Evolutionary conservation across 164 flowering plant genomes (phyloP).

Genomic region (Dillenia turbinata): DNA sequence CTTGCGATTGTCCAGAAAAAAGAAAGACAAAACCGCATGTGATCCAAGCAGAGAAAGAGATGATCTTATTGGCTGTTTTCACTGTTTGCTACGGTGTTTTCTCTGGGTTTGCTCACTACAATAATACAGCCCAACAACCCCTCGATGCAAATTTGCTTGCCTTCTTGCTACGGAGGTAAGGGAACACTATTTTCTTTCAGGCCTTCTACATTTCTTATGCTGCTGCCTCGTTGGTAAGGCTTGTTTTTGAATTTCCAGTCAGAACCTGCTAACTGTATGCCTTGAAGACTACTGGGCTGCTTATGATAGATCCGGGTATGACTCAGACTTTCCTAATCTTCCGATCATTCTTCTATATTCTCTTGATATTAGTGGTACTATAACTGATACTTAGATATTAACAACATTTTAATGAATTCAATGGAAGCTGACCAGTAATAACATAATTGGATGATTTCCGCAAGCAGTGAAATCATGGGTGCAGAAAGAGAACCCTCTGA

Average conservation of each 20-base stretch:
- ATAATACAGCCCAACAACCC: slow-evolving; percentile 42
- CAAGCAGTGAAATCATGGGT: slow-evolving; percentile 28
- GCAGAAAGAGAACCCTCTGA: slow-evolving; percentile 18
- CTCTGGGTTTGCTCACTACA: slow-evolving; percentile 50
- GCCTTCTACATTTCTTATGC: not conserved
- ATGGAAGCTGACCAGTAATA: not conserved
- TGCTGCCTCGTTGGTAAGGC: not conserved
- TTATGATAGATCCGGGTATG: slow-evolving; percentile 48
- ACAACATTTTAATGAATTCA: not conserved
- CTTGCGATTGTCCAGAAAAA: slow-evolving; percentile 23
- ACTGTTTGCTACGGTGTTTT: slow-evolving; percentile 56
- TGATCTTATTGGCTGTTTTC: slow-evolving; percentile 41
- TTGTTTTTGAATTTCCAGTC: slow-evolving; percentile 26
- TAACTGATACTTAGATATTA: not conserved
- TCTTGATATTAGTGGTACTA: not conserved
- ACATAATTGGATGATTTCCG: slow-evolving; percentile 8
- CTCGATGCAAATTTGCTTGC: slow-evolving; percentile 32
- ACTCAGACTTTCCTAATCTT: not conserved
- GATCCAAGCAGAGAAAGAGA: slow-evolving; percentile 63
- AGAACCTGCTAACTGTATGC: slow-evolving; percentile 42
- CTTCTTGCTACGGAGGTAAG: slow-evolving; percentile 51
- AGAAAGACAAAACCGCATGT: slow-evolving; percentile 41
- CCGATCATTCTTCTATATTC: no score
- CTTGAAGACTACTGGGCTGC: slow-evolving; percentile 61
- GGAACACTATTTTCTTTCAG: not conserved